A percentile compares a stretch with the other conserved stretches of the same genome.
Conservation (phyloP, 345 rosid genomes). For the Rhodamnia rubescens region DNA sequence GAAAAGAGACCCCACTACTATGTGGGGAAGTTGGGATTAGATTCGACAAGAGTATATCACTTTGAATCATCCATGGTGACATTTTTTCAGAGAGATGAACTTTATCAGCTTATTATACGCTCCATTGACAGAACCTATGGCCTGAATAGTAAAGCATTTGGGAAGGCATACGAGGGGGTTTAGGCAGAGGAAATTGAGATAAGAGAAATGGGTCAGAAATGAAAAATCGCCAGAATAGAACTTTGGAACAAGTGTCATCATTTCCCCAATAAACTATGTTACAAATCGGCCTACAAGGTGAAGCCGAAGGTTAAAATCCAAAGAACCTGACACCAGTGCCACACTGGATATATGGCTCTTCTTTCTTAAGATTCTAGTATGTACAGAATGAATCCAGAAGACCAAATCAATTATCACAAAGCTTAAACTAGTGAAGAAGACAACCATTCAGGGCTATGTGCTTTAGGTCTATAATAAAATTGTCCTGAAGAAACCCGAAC, state of each 20-base stretch:
- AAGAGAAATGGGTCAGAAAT: neutral
- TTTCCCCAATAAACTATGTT: neutral
- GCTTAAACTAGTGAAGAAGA: conserved; percentile 34
- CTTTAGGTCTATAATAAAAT: conserved; percentile 50
- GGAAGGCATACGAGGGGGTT: neutral
- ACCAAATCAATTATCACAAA: conserved; percentile 5
- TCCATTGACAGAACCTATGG: neutral
- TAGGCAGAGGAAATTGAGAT: neutral
- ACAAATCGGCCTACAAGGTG: neutral
- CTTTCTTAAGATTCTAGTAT: neutral
- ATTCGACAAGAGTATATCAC: neutral
- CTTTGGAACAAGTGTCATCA: neutral
- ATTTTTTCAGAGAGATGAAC: neutral
- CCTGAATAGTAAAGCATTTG: neutral
- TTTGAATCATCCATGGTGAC: neutral
- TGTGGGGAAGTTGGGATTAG: neutral
- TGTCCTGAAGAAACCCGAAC: conserved; percentile 70
- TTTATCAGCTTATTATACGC: neutral
- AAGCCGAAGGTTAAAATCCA: neutral
- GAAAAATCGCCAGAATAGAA: neutral
- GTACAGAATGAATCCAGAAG: neutral
- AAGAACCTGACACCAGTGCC: neutral
- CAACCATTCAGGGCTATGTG: conserved; percentile 45
- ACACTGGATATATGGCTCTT: neutral
- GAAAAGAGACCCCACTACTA: neutral